Conservation (phyloP, 305 asterid genomes). For the Striga hermonthica region DNA sequence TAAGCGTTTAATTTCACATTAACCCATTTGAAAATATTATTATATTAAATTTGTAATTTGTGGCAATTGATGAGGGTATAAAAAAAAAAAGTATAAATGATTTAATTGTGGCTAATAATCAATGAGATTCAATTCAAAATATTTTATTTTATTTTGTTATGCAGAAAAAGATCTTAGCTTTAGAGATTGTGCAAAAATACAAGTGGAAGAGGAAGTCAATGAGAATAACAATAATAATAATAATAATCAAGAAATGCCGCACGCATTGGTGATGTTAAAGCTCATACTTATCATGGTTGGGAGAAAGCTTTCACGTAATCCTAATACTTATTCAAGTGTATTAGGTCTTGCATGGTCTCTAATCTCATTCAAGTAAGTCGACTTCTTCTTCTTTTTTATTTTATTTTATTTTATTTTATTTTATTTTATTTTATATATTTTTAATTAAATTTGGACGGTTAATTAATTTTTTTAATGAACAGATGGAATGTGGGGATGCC, state of each 20-base stretch:
- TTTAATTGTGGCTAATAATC: background rate
- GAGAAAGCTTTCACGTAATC: constrained; percentile 71
- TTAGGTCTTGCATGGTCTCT: constrained; percentile 68
- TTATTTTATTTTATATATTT: too few relatives aligned
- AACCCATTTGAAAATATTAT: too few relatives aligned
- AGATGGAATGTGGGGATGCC: constrained; percentile 84
- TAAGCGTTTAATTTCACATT: too few relatives aligned
- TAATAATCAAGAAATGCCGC: constrained; percentile 58
- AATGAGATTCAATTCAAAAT: too few relatives aligned
- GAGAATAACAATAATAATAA: constrained; percentile 23
- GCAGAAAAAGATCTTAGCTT: constrained; percentile 72
- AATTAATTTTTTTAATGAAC: constrained; percentile 19
- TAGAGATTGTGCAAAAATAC: constrained; percentile 49
- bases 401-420: too few relatives aligned
- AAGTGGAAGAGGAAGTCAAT: constrained; percentile 31
- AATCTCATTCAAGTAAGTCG: constrained; percentile 62
- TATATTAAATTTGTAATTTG: too few relatives aligned
- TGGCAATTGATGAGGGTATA: too few relatives aligned
- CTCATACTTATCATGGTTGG: constrained; percentile 57
- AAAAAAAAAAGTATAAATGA: too few relatives aligned
- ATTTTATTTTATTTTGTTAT: background rate
- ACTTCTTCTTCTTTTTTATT: too few relatives aligned
- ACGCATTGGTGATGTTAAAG: constrained; percentile 53
- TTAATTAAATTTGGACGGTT: too few relatives aligned
- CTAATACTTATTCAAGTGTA: constrained; percentile 70